These are phyloP conservation scores for Pholiota microspora DNA, from an alignment of 768 basidiomycete genomes.

Conservation along the genomic window DNA sequence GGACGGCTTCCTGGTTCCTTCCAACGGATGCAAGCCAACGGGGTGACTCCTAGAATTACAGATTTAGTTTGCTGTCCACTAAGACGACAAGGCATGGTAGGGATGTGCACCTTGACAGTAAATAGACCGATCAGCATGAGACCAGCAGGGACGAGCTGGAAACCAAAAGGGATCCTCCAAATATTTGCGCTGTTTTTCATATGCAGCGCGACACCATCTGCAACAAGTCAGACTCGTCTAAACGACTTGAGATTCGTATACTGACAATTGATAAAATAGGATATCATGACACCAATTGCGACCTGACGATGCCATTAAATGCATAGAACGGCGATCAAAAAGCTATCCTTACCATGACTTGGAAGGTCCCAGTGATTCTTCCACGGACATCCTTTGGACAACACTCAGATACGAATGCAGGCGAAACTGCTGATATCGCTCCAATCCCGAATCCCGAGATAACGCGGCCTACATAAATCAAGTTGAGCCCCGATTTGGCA, in stretches of 20 bases:
- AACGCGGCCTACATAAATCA: conserved; percentile 81
- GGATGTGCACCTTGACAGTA: conserved; percentile 50
- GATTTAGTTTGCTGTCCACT: background rate
- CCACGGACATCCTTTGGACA: conserved; percentile 88
- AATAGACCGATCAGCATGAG: conserved; percentile 67
- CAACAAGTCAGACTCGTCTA: background rate
- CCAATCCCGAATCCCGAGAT: conserved; percentile 84
- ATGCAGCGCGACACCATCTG: conserved; percentile 62
- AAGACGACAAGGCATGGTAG: background rate
- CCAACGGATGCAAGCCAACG: conserved; percentile 73
- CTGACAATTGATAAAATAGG: conserved; percentile 79
- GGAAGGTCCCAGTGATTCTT: conserved; percentile 82
- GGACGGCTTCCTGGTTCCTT: conserved; percentile 48
- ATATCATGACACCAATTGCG: conserved; percentile 81
- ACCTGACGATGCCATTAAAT: conserved; percentile 29
- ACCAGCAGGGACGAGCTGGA: conserved; percentile 80
- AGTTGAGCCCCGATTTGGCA: conserved; percentile 48
- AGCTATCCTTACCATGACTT: conserved; percentile 61
- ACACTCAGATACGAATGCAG: conserved; percentile 85
- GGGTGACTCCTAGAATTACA: conserved; percentile 59
- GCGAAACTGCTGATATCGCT: conserved; percentile 76
- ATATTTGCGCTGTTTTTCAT: conserved; percentile 43
- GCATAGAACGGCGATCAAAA: background rate
- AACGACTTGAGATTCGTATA: background rate
- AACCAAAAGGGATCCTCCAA: conserved; percentile 73